Conservation (phyloP, 495 filamentous ascomycete genomes). For the Penicillium alfredii region DNA sequence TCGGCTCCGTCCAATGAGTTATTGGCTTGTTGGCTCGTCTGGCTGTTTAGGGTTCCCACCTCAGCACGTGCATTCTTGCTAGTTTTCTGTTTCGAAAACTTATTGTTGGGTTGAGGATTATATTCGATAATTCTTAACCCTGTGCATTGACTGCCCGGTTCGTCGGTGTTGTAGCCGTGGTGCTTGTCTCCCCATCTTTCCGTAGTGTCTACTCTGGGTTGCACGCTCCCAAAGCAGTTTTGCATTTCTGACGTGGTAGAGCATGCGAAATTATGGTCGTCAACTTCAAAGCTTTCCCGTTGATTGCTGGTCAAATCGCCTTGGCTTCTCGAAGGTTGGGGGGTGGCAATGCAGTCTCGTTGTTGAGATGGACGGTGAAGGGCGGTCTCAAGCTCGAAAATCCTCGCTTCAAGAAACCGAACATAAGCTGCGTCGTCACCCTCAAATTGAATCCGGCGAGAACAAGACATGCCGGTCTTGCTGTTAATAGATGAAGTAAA, state of each 20-base stretch:
- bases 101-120: no score
- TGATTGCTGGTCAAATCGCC: neutral
- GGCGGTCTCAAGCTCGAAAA: neutral
- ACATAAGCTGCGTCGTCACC: slow-evolving; percentile 2
- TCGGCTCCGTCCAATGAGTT: no score
- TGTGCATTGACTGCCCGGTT: no score
- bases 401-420: slow-evolving; percentile 1
- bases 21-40: no score
- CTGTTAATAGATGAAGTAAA: neutral
- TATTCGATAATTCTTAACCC: slow-evolving; percentile 1
- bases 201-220: neutral
- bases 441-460: slow-evolving; percentile 1
- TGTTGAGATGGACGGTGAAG: neutral
- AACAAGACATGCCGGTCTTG: neutral
- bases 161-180: no score
- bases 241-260: neutral
- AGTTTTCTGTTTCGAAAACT: no score
- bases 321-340: neutral
- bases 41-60: no score
- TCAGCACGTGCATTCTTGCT: no score
- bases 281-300: no score
- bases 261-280: neutral
- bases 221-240: neutral
- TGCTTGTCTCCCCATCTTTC: no score
- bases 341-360: neutral